A percentile compares a stretch with the other conserved stretches of the same genome.
Conservation (phyloP, 1,284 basidiomycete species). For the Vanrija sp. region DNA sequence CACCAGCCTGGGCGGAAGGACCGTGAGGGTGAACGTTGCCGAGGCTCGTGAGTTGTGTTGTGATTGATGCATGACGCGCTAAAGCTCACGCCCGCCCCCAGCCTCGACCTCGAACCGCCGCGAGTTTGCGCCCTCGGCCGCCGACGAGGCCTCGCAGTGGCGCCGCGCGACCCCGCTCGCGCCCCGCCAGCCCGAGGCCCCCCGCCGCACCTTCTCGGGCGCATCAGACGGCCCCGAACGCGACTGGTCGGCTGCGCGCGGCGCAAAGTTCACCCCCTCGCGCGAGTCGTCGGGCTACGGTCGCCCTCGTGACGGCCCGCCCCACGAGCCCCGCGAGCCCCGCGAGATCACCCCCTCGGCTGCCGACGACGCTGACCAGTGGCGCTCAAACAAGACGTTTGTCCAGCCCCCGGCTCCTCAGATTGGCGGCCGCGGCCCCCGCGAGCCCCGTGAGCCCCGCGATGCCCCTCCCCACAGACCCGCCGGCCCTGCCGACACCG, state of each 20-base stretch:
- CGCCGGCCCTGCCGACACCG: slow-evolving; percentile 57
- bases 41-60: slow-evolving; percentile 71
- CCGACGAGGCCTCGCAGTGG: slow-evolving; percentile 63
- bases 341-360: slow-evolving; percentile 10
- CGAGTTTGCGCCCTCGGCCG: slow-evolving; percentile 45
- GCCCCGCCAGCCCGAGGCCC: slow-evolving; percentile 44
- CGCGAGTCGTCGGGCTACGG: slow-evolving; percentile 39
- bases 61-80: neutral
- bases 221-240: slow-evolving; percentile 32
- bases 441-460: slow-evolving; percentile 12
- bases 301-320: slow-evolving; percentile 19
- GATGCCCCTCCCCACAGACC: slow-evolving; percentile 36
- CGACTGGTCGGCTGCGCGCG: slow-evolving; percentile 51
- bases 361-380: slow-evolving; percentile 53
- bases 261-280: slow-evolving; percentile 50
- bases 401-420: slow-evolving; percentile 16
- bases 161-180: slow-evolving; percentile 82
- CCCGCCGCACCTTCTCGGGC: slow-evolving; percentile 32
- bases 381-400: slow-evolving; percentile 51
- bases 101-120: slow-evolving; percentile 20
- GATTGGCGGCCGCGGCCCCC: slow-evolving; percentile 1
- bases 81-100: too few species aligned
- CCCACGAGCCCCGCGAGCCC: slow-evolving; percentile 9
- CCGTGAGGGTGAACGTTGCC: slow-evolving; percentile 86
- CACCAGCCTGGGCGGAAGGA: slow-evolving; percentile 66